Conservation (phyloP, 495 filamentous ascomycete genomes). For the Pyronema omphalodes region DNA sequence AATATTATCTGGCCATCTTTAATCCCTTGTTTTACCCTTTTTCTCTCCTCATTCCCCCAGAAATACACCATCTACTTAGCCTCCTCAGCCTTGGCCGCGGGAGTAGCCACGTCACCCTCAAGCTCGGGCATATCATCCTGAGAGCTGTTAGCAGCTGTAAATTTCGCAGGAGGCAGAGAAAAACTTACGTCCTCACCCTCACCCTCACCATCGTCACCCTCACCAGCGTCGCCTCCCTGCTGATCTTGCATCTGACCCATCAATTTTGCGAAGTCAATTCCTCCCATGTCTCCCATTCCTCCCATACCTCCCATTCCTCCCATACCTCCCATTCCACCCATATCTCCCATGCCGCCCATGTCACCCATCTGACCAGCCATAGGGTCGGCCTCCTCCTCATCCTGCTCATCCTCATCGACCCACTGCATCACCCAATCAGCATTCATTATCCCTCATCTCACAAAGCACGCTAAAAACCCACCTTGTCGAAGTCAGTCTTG, state of each 20-base stretch:
- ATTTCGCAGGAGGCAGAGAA: neutral
- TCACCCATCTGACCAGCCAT: constrained; percentile 50
- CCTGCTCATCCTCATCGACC: constrained; percentile 99
- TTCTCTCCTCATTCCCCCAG: neutral
- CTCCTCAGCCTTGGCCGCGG: neutral
- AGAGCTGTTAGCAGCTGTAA: neutral
- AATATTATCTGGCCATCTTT: no score
- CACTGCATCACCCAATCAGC: constrained; percentile 35
- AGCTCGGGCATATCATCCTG: constrained; percentile 24
- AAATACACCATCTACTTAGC: neutral
- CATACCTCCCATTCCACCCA: constrained; percentile 29
- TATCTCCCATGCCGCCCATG: constrained; percentile 32
- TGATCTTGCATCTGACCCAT: constrained; percentile 1
- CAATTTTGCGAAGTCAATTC: constrained; percentile 5
- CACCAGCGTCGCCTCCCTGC: constrained; percentile 11
- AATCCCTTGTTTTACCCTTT: no score
- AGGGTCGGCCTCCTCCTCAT: constrained; percentile 68
- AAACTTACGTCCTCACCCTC: constrained; percentile 57
- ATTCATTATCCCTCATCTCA: neutral
- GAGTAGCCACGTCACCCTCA: constrained; percentile 6
- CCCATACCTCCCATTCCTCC: constrained; percentile 43
- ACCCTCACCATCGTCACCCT: constrained; percentile 25
- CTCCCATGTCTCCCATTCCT: constrained; percentile 27
- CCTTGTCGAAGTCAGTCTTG: constrained; percentile 98
- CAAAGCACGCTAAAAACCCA: constrained; percentile 25